phyloP scores from a whole-genome alignment of 768 basidiomycete species.

The Chlorophyllum brunneum region DNA sequence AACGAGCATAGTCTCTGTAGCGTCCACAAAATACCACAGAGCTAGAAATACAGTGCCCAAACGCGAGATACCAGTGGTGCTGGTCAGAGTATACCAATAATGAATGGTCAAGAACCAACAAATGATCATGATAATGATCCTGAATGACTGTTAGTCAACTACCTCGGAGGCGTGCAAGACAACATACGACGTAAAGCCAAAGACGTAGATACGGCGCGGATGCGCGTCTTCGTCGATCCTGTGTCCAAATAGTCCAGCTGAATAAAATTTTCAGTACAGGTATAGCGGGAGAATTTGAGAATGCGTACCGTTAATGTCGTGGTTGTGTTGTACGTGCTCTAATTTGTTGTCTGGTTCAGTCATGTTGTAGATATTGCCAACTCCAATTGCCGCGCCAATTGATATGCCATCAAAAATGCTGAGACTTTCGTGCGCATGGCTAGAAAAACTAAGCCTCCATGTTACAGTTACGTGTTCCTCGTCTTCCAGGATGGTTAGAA shows the following conservation, averaged over 20 bases:
- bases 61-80: conserved; percentile 29
- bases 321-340: conserved; percentile 17
- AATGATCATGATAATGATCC: conserved; percentile 12
- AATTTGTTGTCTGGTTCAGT: conserved; percentile 21
- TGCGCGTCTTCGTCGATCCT: conserved; percentile 25
- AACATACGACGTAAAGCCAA: conserved; percentile 16
- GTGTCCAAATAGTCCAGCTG: conserved; percentile 27
- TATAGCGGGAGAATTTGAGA: not conserved
- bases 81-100: conserved; percentile 32
- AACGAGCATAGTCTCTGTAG: not conserved
- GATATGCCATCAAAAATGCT: conserved; percentile 13
- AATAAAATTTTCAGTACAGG: not conserved
- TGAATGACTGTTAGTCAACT: conserved; percentile 9
- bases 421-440: conserved; percentile 21
- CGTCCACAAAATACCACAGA: conserved; percentile 9
- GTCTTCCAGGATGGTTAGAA: conserved; percentile 8
- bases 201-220: conserved; percentile 20
- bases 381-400: no score
- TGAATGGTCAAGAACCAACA: conserved; percentile 17
- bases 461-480: conserved; percentile 25
- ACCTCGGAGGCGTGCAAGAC: not conserved
- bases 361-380: conserved; percentile 13
- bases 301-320: conserved; percentile 25
- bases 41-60: conserved; percentile 20
- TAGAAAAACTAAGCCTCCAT: conserved; percentile 30